Base-by-base conservation (phyloP, 2,329 filamentous ascomycete genomes). In the Colletotrichum falcatum region DNA sequence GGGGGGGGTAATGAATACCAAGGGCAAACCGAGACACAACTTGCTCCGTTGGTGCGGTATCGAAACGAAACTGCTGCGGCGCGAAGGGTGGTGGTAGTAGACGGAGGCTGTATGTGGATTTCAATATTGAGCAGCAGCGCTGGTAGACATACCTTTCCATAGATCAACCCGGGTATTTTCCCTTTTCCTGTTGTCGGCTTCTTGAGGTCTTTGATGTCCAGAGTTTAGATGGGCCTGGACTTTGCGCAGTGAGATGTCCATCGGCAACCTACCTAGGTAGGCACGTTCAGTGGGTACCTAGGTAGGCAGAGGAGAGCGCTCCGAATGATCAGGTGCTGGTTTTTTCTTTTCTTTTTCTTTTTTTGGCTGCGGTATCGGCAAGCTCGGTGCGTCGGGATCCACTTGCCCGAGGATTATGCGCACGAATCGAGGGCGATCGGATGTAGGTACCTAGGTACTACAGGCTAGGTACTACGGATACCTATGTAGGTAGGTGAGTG, bases 331-430 rank as follows among this genome's bases (percentile, higher is more conserved):
- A 60, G 23, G 16, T 33, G 33, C 35, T 35, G 35, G n/a, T n/a
- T n/a, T n/a, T n/a, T n/a, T n/a, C n/a, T n/a, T n/a, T n/a, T n/a
- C n/a, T n/a, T n/a, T n/a, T n/a, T n/a, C n/a, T n/a, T n/a, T n/a
- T 28, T 16, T 37, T 39, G 12, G 33, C 35, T n/a, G 51, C 51
- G 30, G 28, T 44, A 35, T 71, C 64, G 64, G 68, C 51, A 68
- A 62, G 68, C 59, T 71, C 64, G 68, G 68, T 20, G 51, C 64
- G 53, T n/a, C 56, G 64, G 53, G 51, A 63, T 53, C 67, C 67
- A 70, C 67, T 48, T 67, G 28, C 59, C 67, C 67, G 67, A 70
- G 51, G 37, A 51, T 67, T 67, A 67, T 63, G 67, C 67, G 67
- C 64, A 70, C 67, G 64, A 67, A 70, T 70, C 49, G 56, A 58